Evolutionary conservation across 306 rosid species (phyloP), one percentile per base, ranked within the genome.

Genomic region (Acacia acuminata): DNA sequence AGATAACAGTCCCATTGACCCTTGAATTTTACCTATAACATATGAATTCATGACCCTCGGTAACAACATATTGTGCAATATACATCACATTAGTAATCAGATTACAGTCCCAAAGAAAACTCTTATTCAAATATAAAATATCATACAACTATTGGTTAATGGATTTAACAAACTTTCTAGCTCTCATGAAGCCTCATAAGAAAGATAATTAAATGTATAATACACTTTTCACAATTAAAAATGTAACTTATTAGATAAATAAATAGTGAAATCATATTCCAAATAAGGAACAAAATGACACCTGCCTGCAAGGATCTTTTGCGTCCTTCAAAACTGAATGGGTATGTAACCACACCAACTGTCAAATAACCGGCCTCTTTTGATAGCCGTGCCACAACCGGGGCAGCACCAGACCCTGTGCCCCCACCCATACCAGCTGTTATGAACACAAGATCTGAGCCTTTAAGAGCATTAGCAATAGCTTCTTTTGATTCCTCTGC

Each of bases 381-480:
- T 43, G 99, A 92, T 83, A 96, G 90, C 82, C 90, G 97, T 44
- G 99, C 99, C 61, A 96, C 99, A 61, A 96, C 94, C 20, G 99
- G 99, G 51, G 99, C 98, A 60, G 99, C 99, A 68, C 99, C 99
- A 34, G 99, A 96, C 44, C 99, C 99, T 0, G 99, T 96, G 20
- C 99, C 99, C 40, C 99, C 99, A 75, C 99, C 99, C 99, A 96
- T 96, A 69, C 99, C 99, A 38, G 99, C 98, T 14, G 99, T 96
- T 84, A 96, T 89, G 72, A 96, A 96, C 58, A 96, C 99, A 70
- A 96, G 92, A 92, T 96, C 99, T 4, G 99, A 96, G 45, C 98
- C 99, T 87, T 89, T 89, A 60, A 96, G 97, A 55, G 98, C 94
- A 76, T 72, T 65, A 6, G 98, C 91, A 88, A 96, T 94, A n/a